Evolutionary conservation across 164 flowering plant genomes (phyloP).

Genomic region (Houttuynia cordata): DNA sequence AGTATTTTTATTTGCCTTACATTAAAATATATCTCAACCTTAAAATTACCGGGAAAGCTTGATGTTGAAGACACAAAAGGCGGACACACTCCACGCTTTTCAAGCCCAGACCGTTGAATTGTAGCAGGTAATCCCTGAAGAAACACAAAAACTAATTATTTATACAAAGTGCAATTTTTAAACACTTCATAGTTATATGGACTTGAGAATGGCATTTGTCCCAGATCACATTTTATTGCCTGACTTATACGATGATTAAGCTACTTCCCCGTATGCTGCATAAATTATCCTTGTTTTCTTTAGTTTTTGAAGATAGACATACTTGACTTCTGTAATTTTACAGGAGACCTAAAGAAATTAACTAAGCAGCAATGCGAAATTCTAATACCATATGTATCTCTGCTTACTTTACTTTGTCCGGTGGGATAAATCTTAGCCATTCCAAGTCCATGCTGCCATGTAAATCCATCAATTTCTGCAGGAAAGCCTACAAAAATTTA

Average conservation of each 20-base stretch:
- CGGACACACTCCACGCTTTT: slow-evolving; percentile 97
- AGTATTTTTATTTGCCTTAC: background rate
- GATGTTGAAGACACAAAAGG: slow-evolving; percentile 84
- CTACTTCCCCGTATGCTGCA: too few relatives aligned
- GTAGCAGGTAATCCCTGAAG: slow-evolving; percentile 71
- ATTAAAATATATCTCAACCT: background rate
- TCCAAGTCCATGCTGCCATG: slow-evolving; percentile 91
- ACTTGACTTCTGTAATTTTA: background rate
- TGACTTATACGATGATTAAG: too few relatives aligned
- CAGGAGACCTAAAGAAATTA: background rate
- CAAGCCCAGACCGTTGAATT: slow-evolving; percentile 77
- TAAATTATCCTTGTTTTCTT: too few relatives aligned
- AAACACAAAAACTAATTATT: background rate
- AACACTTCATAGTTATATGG: too few relatives aligned
- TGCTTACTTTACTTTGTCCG: slow-evolving; percentile 91
- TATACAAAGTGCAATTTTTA: too few relatives aligned
- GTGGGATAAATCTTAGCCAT: slow-evolving; percentile 86
- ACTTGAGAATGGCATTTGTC: too few relatives aligned
- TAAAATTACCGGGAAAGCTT: slow-evolving; percentile 87
- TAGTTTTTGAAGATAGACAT: too few relatives aligned
- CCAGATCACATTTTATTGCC: too few relatives aligned
- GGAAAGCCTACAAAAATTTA: slow-evolving; percentile 46
- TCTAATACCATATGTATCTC: background rate
- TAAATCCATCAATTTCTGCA: slow-evolving; percentile 57
- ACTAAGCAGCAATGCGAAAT: background rate